Percentiles rank a stretch among this genome's conserved stretches.
These are phyloP conservation scores for Desmodesmus armatus DNA, from an alignment of 139 green algal species.

Conservation along the genomic window DNA sequence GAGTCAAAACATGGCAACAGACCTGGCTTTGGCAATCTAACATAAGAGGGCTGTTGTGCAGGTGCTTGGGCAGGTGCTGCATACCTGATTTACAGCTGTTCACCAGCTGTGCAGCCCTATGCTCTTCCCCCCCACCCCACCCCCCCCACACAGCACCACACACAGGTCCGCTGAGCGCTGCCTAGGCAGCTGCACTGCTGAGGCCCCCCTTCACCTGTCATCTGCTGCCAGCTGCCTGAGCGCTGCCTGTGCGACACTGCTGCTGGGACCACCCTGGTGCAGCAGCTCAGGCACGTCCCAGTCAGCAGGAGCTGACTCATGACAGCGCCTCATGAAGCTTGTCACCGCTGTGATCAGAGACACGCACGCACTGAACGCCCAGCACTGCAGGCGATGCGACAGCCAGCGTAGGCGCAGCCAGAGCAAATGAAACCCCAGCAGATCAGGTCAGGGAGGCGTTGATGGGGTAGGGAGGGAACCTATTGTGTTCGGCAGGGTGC, in stretches of 20 bases:
- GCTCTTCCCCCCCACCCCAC: too few species aligned
- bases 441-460: too few species aligned
- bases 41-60: too few species aligned
- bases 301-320: slow-evolving; percentile 12
- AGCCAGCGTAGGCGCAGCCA: slow-evolving; percentile 13
- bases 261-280: background rate
- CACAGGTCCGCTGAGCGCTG: background rate
- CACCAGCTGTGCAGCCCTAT: too few species aligned
- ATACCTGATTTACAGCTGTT: too few species aligned
- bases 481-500: too few species aligned
- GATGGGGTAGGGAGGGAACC: too few species aligned
- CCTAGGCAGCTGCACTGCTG: slow-evolving; percentile 4
- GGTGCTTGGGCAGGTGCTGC: too few species aligned
- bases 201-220: background rate
- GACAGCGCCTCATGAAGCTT: background rate
- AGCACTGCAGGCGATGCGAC: slow-evolving; percentile 52
- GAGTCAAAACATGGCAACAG: too few species aligned
- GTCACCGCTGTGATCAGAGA: slow-evolving; percentile 59
- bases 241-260: slow-evolving; percentile 11
- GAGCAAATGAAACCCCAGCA: background rate
- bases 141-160: too few species aligned
- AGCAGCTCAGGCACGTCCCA: slow-evolving; percentile 18
- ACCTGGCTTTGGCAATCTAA: too few species aligned
- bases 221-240: slow-evolving; percentile 16
- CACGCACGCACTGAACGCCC: slow-evolving; percentile 73